Percentiles rank a stretch among this genome's conserved stretches.
phyloP scores from a whole-genome alignment of 2,329 filamentous ascomycete species.

The Verticillium tricorpus region DNA sequence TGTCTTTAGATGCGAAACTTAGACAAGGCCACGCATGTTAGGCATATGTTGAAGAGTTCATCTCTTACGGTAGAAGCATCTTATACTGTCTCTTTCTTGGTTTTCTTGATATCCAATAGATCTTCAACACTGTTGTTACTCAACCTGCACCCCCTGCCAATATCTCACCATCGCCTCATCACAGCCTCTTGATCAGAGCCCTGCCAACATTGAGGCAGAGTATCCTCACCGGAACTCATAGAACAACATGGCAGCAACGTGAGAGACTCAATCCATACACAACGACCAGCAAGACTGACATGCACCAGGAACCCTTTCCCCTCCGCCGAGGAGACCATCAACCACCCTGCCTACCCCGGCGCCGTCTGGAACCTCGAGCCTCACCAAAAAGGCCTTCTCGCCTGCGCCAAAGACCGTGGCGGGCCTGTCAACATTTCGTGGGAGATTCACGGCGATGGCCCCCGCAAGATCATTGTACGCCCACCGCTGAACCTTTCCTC shows the following conservation, averaged over 20 bases:
- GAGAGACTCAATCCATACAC: neutral
- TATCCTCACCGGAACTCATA: neutral
- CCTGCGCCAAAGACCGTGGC: constrained; percentile 65
- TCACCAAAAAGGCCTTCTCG: constrained; percentile 52
- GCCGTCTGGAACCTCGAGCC: constrained; percentile 68
- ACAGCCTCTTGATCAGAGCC: too few relatives aligned
- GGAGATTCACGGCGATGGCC: constrained; percentile 74
- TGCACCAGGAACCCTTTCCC: constrained; percentile 20
- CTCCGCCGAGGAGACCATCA: constrained; percentile 53
- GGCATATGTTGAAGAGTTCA: too few relatives aligned
- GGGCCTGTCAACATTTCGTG: constrained; percentile 74
- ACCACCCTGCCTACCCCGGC: constrained; percentile 63
- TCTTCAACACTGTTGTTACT: too few relatives aligned
- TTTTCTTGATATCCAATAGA: too few relatives aligned
- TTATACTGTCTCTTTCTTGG: too few relatives aligned
- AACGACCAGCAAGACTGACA: neutral
- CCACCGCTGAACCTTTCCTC: constrained; percentile 4
- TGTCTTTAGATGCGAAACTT: too few relatives aligned
- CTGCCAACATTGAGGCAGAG: too few relatives aligned
- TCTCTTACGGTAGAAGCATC: too few relatives aligned
- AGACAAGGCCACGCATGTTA: too few relatives aligned
- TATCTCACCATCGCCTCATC: too few relatives aligned
- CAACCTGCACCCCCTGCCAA: too few relatives aligned
- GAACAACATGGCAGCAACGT: neutral
- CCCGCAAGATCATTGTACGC: constrained; percentile 69